phyloP scores from a whole-genome alignment of 164 flowering plant genomes.

The Vitis vinifera region ASM3070453v1 NC_081810.1:325001-325500 shows the following conservation, averaged over 20 bases:
- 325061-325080: background rate
- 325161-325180: background rate
- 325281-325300: background rate
- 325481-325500: background rate
- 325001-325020: slow-evolving; percentile 33
- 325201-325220: background rate
- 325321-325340: no score
- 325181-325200: background rate
- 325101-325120: background rate
- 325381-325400: background rate
- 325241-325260: background rate
- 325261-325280: background rate
- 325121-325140: background rate
- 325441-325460: background rate
- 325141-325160: background rate
- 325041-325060: background rate
- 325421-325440: background rate
- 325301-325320: no score
- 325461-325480: background rate
- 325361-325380: background rate
- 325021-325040: background rate
- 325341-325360: no score
- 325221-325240: background rate
- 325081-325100: background rate
- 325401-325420: background rate